Base-by-base conservation (phyloP, 148 eudicot genomes). In the Vaccinium darrowii region DNA sequence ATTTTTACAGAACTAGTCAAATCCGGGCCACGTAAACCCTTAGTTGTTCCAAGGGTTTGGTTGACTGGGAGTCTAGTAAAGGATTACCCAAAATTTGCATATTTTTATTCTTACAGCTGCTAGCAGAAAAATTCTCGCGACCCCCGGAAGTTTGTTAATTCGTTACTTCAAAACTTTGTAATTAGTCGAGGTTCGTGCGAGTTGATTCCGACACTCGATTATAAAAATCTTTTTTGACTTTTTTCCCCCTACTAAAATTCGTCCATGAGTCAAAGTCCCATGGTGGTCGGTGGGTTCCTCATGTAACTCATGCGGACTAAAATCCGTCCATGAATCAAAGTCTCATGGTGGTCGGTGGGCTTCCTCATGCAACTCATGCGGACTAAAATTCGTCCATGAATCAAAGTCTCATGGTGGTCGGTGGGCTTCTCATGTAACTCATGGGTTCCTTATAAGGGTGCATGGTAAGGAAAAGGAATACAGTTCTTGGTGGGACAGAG, bases 331-430 rank as follows among this genome's bases (percentile, higher is more conserved):
- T 19, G 8, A 60, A 19, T 60, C 9, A 60, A 60, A 60, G 19
- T 58, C 65, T 60, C 65, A 60, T 60, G 65, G 65, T 60, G 65
- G 65, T 18, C 65, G 65, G 65, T 60, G 65, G 65, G 65, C n/a
- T 7, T 60, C 19, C 43, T 39, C 43, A 39, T 36, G 39, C 3
- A 36, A 36, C 39, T 36, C n/a, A n/a, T 36, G 39, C 39, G 39
- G 43, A 39, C 65, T 60, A 6, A 7, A 5, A 6, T 60, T 19
- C 7, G 1, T 60, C 21, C 23, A 60, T 19, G 8, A 60, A 19
- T 60, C 9, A 60, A 60, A 60, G 19, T 58, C 65, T 60, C 25
- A 60, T 60, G 65, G 65, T 60, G 65, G 65, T 18, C 65, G 65
- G 65, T 60, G 65, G 65, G 65, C 1, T 19, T 19, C 36, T 39